Conservation (phyloP, 441 rosid species). For the Dalechampia spathulata region DNA sequence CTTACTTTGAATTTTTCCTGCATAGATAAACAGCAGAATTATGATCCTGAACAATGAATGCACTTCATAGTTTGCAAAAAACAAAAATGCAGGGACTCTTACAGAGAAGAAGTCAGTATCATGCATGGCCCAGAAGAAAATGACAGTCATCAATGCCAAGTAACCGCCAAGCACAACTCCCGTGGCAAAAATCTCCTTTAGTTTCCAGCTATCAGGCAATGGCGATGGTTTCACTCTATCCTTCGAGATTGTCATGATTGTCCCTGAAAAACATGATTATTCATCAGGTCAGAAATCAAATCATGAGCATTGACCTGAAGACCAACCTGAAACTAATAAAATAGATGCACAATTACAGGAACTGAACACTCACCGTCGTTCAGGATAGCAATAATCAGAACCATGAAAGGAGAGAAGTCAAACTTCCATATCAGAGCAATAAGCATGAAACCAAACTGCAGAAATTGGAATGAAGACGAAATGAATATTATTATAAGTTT, state of each 20-base stretch:
- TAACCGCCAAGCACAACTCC: conserved; percentile 82
- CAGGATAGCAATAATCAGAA: conserved; percentile 89
- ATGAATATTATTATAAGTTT: neutral
- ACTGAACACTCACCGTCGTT: conserved; percentile 67
- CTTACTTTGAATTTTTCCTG: conserved; percentile 68
- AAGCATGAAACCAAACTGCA: conserved; percentile 84
- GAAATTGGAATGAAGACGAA: conserved; percentile 11
- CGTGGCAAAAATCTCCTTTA: conserved; percentile 79
- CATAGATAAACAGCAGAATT: conserved; percentile 1
- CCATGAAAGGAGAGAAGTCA: conserved; percentile 95
- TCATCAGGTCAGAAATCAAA: neutral
- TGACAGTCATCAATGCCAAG: conserved; percentile 63
- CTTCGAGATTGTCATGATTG: conserved; percentile 93
- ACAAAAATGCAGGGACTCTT: conserved; percentile 9
- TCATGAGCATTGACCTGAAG: neutral
- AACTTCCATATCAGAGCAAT: conserved; percentile 92
- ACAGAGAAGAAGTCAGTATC: conserved; percentile 67
- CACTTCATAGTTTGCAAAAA: neutral
- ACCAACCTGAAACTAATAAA: neutral
- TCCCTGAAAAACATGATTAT: conserved; percentile 28
- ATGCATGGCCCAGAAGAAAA: conserved; percentile 75
- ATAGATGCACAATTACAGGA: neutral
- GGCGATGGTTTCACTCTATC: conserved; percentile 91
- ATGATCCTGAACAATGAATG: neutral
- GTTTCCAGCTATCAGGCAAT: conserved; percentile 88